A percentile compares a stretch with the other conserved stretches of the same genome.
phyloP scores from a whole-genome alignment of 768 basidiomycete genomes.

The Pisolithus orientalis region DNA sequence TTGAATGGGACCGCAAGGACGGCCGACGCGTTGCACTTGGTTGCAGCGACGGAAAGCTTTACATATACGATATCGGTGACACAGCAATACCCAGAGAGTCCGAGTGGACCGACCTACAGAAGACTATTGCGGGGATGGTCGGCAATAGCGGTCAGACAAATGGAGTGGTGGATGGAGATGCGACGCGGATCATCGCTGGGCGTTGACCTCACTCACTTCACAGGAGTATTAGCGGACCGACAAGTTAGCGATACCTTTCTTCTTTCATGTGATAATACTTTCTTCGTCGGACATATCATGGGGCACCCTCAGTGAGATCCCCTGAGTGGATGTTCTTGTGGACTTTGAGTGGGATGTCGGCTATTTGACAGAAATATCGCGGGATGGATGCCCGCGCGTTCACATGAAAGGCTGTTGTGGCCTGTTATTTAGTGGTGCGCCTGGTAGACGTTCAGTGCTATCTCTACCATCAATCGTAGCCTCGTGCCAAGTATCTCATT shows the following conservation, averaged over 20 bases:
- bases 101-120: conserved; percentile 93
- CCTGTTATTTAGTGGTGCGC: conserved; percentile 3
- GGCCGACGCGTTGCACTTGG: conserved; percentile 87
- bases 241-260: no score
- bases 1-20: conserved; percentile 92
- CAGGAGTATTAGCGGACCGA: background rate
- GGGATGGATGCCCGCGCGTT: background rate
- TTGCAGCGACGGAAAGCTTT: conserved; percentile 86
- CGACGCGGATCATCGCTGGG: conserved; percentile 28
- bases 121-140: conserved; percentile 66
- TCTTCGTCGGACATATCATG: no score
- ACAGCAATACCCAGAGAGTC: conserved; percentile 81
- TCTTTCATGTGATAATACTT: no score
- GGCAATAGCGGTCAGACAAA: conserved; percentile 40
- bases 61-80: conserved; percentile 94
- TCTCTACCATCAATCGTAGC: background rate
- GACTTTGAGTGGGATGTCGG: conserved; percentile 9
- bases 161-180: conserved; percentile 27
- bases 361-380: conserved; percentile 2
- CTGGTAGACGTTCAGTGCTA: background rate
- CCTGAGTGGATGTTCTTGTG: background rate
- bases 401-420: conserved; percentile 12
- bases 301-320: no score
- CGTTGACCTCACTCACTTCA: conserved; percentile 14
- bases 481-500: conserved; percentile 7